Evolutionary conservation across 805 yeast genomes (phyloP).

Genomic region (Hanseniaspora lindneri): DNA sequence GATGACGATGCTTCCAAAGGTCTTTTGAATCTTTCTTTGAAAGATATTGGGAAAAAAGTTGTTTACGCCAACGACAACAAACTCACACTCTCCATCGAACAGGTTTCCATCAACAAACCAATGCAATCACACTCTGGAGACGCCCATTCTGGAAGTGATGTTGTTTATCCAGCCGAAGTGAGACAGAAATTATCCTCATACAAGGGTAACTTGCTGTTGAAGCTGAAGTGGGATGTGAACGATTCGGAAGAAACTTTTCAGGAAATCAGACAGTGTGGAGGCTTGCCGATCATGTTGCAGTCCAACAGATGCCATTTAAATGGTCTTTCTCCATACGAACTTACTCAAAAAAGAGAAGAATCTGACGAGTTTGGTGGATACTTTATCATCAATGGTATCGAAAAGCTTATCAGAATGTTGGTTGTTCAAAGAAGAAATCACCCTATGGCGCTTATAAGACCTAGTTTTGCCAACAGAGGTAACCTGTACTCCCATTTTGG

Average conservation of each 20-base stretch:
- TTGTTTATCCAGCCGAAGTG: conserved; percentile 72
- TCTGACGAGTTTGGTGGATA: conserved; percentile 95
- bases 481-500: conserved; percentile 79
- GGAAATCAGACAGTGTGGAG: conserved; percentile 84
- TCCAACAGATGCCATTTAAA: conserved; percentile 87
- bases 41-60: conserved; percentile 78
- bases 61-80: conserved; percentile 81
- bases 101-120: conserved; percentile 80
- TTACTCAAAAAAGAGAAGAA: conserved; percentile 74
- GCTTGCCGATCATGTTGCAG: conserved; percentile 79
- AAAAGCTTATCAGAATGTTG: conserved; percentile 90
- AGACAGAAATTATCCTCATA: conserved; percentile 83
- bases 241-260: conserved; percentile 63
- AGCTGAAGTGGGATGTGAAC: conserved; percentile 76
- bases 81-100: conserved; percentile 69
- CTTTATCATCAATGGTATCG: conserved; percentile 92
- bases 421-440: conserved; percentile 96
- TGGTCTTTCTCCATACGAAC: conserved; percentile 66
- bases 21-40: conserved; percentile 66
- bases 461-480: conserved; percentile 90
- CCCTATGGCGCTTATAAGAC: conserved; percentile 94
- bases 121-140: conserved; percentile 28
- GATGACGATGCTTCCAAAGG: conserved; percentile 51
- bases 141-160: conserved; percentile 59
- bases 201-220: conserved; percentile 63